These are phyloP conservation scores for Gossypium arboreum DNA, from an alignment of 345 rosid species.

Conservation along the genomic window DNA sequence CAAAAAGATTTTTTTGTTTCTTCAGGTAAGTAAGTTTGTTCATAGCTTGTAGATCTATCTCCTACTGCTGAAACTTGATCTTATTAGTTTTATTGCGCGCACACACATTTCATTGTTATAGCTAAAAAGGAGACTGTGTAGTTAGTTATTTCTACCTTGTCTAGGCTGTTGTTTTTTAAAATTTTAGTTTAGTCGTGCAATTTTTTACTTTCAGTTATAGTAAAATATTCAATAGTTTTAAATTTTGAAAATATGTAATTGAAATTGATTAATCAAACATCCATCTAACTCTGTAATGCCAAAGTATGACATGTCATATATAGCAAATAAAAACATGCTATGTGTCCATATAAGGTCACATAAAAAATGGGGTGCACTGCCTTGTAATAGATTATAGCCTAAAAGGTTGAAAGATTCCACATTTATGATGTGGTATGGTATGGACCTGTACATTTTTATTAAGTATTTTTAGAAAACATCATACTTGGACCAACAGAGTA, in stretches of 20 bases:
- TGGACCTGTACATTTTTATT: too few species aligned
- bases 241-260: neutral
- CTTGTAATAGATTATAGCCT: too few species aligned
- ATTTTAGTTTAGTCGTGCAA: neutral
- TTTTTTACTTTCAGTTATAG: neutral
- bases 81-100: neutral
- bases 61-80: neutral
- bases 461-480: too few species aligned
- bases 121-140: neutral
- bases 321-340: too few species aligned
- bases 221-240: neutral
- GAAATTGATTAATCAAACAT: neutral
- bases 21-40: constrained; percentile 30
- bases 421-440: too few species aligned
- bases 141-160: neutral
- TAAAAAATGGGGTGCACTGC: too few species aligned
- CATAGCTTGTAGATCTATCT: neutral
- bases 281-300: too few species aligned
- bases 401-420: too few species aligned
- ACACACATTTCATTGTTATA: neutral
- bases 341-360: too few species aligned
- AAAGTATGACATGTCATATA: too few species aligned
- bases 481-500: too few species aligned
- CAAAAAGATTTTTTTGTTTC: constrained; percentile 31
- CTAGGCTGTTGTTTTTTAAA: neutral